phyloP scores from a whole-genome alignment of 2,329 filamentous ascomycete species.

The Claviceps africana region DNA sequence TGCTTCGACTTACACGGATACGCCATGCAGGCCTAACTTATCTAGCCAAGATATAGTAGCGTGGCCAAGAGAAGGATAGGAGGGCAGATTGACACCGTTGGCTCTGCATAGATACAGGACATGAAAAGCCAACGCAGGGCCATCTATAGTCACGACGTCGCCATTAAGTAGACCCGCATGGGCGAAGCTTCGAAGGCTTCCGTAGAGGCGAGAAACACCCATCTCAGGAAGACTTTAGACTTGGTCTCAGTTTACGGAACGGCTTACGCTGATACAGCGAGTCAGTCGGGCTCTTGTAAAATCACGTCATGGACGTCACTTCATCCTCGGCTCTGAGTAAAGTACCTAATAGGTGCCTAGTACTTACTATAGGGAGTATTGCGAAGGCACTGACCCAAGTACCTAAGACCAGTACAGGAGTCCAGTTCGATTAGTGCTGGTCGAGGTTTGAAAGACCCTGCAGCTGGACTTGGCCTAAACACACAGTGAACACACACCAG shows the following conservation, averaged over 20 bases:
- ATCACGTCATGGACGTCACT: neutral
- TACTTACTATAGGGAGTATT: too few species aligned
- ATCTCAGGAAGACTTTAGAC: slow-evolving; percentile 18
- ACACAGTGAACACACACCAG: too few species aligned
- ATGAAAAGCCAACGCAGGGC: slow-evolving; percentile 64
- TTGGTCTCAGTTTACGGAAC: neutral
- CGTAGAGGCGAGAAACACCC: slow-evolving; percentile 46
- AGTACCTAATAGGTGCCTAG: too few species aligned
- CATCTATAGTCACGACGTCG: slow-evolving; percentile 50
- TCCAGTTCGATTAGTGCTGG: neutral
- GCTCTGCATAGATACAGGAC: slow-evolving; percentile 44
- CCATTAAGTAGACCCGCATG: slow-evolving; percentile 25
- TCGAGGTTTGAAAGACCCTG: too few species aligned
- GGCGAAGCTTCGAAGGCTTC: slow-evolving; percentile 39
- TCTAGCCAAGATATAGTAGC: slow-evolving; percentile 50
- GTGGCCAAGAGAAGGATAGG: slow-evolving; percentile 48
- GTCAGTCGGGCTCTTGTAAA: neutral
- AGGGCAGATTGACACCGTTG: slow-evolving; percentile 40
- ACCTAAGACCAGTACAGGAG: too few species aligned
- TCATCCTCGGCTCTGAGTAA: too few species aligned
- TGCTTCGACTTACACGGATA: slow-evolving; percentile 42
- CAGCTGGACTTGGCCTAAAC: too few species aligned
- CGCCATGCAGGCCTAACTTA: slow-evolving; percentile 36
- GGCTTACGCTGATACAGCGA: neutral
- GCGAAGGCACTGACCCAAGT: neutral